Evolutionary conservation across 1,139 yeast genomes (phyloP).

Genomic region (Fermentozyma sake): DNA sequence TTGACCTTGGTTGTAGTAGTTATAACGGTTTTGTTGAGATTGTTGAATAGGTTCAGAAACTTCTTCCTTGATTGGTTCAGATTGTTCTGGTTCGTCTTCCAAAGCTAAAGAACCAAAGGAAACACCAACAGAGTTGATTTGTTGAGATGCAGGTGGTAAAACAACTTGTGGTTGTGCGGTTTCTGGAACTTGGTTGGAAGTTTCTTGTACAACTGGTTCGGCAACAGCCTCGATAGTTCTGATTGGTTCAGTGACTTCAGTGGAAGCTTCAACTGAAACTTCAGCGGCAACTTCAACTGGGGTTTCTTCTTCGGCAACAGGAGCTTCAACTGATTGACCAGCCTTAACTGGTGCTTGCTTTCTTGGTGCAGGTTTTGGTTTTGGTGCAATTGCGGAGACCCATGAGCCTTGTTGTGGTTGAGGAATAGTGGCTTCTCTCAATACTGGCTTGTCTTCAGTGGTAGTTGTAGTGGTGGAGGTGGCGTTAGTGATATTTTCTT

Average conservation of each 20-base stretch:
- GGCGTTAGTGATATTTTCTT: constrained; percentile 6
- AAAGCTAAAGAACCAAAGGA: constrained; percentile 64
- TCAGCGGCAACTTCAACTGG: constrained; percentile 8
- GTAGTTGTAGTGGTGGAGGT: constrained; percentile 9
- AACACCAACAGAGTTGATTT: constrained; percentile 57
- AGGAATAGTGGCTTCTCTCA: constrained; percentile 29
- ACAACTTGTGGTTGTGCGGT: constrained; percentile 53
- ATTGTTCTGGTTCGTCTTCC: constrained; percentile 30
- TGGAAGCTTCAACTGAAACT: constrained; percentile 6
- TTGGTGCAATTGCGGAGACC: constrained; percentile 61
- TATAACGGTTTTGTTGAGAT: constrained; percentile 14
- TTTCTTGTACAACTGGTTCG: constrained; percentile 3
- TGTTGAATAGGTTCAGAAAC: constrained; percentile 9
- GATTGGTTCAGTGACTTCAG: constrained; percentile 11
- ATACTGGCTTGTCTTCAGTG: constrained; percentile 18
- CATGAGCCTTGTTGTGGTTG: constrained; percentile 40
- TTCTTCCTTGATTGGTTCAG: constrained; percentile 11
- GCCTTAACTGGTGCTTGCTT: constrained; percentile 12
- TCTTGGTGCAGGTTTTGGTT: constrained; percentile 32
- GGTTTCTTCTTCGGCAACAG: constrained; percentile 5
- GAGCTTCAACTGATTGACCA: constrained; percentile 5
- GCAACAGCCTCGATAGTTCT: constrained; percentile 10
- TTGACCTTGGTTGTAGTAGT: constrained; percentile 14
- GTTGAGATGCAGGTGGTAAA: constrained; percentile 52
- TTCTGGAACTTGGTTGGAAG: constrained; percentile 10